phyloP scores from a whole-genome alignment of 345 rosid species.

The Heritiera littoralis region DNA sequence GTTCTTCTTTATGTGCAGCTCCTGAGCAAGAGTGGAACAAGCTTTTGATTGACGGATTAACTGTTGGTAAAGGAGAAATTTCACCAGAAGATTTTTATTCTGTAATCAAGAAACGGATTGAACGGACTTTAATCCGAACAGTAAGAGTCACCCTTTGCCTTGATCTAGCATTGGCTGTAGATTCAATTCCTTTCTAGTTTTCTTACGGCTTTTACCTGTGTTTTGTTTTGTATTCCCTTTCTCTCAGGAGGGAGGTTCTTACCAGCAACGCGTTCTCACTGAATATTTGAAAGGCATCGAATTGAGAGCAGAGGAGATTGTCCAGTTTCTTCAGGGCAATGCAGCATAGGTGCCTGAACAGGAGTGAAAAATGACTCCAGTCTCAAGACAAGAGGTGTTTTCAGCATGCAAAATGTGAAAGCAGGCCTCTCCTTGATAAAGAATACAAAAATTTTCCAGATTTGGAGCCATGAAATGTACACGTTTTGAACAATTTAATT shows the following conservation, averaged over 20 bases:
- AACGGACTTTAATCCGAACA: slow-evolving; percentile 80
- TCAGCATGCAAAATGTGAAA: slow-evolving; percentile 7
- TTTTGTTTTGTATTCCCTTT: slow-evolving; percentile 12
- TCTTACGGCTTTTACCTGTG: background rate
- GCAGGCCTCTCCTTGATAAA: background rate
- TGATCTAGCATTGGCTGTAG: background rate
- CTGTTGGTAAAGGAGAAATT: slow-evolving; percentile 66
- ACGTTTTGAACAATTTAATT: background rate
- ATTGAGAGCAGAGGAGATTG: slow-evolving; percentile 64
- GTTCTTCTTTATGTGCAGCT: slow-evolving; percentile 46
- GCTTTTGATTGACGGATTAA: slow-evolving; percentile 64
- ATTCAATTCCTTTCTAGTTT: background rate
- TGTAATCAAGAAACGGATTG: slow-evolving; percentile 75
- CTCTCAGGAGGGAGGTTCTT: slow-evolving; percentile 90
- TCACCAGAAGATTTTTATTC: slow-evolving; percentile 62
- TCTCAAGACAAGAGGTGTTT: background rate
- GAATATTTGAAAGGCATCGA: slow-evolving; percentile 83
- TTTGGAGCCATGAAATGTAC: slow-evolving; percentile 14
- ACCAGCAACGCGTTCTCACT: slow-evolving; percentile 72
- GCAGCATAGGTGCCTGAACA: slow-evolving; percentile 5
- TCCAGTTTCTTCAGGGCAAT: slow-evolving; percentile 50
- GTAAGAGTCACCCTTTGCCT: slow-evolving; percentile 37
- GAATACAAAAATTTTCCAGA: background rate
- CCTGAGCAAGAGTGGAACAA: slow-evolving; percentile 87
- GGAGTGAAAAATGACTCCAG: background rate